Evolutionary conservation across 306 rosid genomes (phyloP).

Genomic region (Vachellia collinsii): DNA sequence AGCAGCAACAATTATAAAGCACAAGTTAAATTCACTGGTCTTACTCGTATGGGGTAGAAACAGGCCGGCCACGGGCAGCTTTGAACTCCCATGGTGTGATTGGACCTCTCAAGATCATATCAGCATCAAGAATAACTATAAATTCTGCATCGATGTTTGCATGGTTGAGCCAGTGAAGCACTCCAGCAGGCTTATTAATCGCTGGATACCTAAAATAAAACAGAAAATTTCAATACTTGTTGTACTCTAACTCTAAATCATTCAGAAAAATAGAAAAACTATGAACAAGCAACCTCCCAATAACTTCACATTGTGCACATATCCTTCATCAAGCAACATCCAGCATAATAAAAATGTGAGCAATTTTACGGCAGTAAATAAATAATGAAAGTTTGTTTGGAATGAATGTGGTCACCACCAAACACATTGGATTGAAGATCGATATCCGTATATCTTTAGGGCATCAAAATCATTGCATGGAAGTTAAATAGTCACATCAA

Average conservation of each 20-base stretch:
- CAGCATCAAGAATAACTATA: constrained; percentile 98
- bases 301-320: constrained; percentile 16
- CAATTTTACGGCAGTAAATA: constrained; percentile 3
- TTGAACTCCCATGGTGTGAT: constrained; percentile 98
- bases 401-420: constrained; percentile 11
- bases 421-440: constrained; percentile 19
- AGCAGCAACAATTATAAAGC: constrained; percentile 20
- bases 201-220: constrained; percentile 87
- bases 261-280: constrained; percentile 16
- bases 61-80: constrained; percentile 86
- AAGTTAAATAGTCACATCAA: constrained; percentile 5
- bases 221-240: constrained; percentile 31
- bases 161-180: constrained; percentile 99
- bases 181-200: constrained; percentile 97
- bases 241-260: constrained; percentile 2
- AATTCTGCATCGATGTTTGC: constrained; percentile 82
- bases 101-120: constrained; percentile 96
- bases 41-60: constrained; percentile 99
- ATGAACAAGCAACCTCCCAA: constrained; percentile 22
- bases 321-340: constrained; percentile 28
- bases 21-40: constrained; percentile 38
- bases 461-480: constrained; percentile 27
- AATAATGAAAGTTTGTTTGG: constrained; percentile 11
- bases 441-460: constrained; percentile 12
- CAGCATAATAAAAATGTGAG: not conserved